phyloP scores from a whole-genome alignment of 2,329 filamentous ascomycete species.

The Monosporascus cannonballus region DNA sequence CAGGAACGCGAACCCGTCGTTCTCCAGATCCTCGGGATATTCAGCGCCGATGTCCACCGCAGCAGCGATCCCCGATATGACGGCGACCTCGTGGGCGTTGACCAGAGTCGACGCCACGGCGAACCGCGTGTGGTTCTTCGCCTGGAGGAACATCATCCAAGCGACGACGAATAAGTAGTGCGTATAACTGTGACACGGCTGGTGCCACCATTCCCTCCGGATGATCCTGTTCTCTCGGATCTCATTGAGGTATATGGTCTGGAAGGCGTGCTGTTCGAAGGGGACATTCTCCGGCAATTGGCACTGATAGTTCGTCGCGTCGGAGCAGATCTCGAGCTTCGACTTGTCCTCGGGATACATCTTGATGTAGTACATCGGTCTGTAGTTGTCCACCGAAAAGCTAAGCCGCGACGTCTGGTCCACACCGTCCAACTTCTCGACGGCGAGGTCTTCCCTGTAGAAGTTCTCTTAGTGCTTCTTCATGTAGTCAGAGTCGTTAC shows the following conservation, averaged over 20 bases:
- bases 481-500: constrained; percentile 60
- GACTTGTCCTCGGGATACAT: constrained; percentile 43
- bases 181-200: constrained; percentile 53
- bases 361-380: constrained; percentile 54
- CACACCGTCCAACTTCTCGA: constrained; percentile 14
- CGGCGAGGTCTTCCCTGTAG: constrained; percentile 41
- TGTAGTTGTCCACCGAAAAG: constrained; percentile 36
- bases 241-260: constrained; percentile 50
- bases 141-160: constrained; percentile 61
- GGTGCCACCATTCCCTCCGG: constrained; percentile 55
- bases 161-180: constrained; percentile 57
- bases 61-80: constrained; percentile 61
- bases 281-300: constrained; percentile 49
- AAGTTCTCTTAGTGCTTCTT: constrained; percentile 61
- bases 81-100: constrained; percentile 61
- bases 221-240: constrained; percentile 50
- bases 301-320: constrained; percentile 50
- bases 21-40: constrained; percentile 57
- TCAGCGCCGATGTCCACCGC: constrained; percentile 60
- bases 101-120: constrained; percentile 62
- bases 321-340: constrained; percentile 48
- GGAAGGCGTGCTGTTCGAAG: constrained; percentile 31
- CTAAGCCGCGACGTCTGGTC: constrained; percentile 35
- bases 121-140: constrained; percentile 52
- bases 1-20: constrained; percentile 55